A percentile compares a stretch with the other conserved stretches of the same genome.
Conservation (phyloP, 768 basidiomycete genomes). For the Phanerochaete sordida region DNA sequence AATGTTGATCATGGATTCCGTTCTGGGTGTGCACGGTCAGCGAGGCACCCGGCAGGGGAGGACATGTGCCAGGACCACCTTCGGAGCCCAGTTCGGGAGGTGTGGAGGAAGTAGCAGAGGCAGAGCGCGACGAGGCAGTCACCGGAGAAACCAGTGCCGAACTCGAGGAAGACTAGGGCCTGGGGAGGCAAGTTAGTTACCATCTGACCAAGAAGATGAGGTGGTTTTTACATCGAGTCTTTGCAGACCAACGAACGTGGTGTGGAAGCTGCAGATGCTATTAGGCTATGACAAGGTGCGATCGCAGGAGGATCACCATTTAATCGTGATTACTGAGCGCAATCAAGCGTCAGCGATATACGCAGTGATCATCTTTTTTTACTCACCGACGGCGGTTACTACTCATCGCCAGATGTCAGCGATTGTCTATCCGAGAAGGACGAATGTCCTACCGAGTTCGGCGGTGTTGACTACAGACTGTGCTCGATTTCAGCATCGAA, state of each 20-base stretch:
- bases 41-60: neutral
- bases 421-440: neutral
- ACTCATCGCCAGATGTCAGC: neutral
- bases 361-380: neutral
- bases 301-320: slow-evolving; percentile 39
- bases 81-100: slow-evolving; percentile 48
- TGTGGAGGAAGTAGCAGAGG: slow-evolving; percentile 45
- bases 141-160: slow-evolving; percentile 44
- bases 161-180: slow-evolving; percentile 50
- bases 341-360: neutral
- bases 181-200: slow-evolving; percentile 18
- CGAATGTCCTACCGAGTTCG: slow-evolving; percentile 38
- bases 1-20: slow-evolving; percentile 13
- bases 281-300: no score
- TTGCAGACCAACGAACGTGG: slow-evolving; percentile 36
- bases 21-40: neutral
- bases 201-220: neutral
- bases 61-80: slow-evolving; percentile 30
- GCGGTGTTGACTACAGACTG: slow-evolving; percentile 30
- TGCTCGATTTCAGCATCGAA: neutral
- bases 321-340: slow-evolving; percentile 44
- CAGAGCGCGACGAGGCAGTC: slow-evolving; percentile 49
- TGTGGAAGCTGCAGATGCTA: slow-evolving; percentile 32
- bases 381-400: slow-evolving; percentile 2
- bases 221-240: slow-evolving; percentile 33